Conservation (phyloP, 768 basidiomycete species). For the Pisolithus marmoratus region DNA sequence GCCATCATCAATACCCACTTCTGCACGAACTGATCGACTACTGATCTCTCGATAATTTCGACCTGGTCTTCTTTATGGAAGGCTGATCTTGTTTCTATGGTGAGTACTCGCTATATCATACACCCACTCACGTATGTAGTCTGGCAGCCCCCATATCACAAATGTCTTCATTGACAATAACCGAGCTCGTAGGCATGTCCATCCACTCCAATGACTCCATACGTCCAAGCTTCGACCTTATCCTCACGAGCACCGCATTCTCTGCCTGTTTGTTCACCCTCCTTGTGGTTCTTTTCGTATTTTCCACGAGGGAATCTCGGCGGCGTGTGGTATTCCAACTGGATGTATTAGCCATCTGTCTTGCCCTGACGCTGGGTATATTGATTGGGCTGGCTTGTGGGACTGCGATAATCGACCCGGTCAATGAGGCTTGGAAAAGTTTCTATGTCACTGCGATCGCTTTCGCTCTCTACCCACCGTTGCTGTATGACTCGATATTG, state of each 20-base stretch:
- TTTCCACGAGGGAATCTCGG: conserved; percentile 24
- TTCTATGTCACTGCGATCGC: conserved; percentile 16
- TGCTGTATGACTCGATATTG: conserved; percentile 34
- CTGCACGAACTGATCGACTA: too few species aligned
- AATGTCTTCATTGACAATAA: background rate
- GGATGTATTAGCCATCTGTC: conserved; percentile 23
- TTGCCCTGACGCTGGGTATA: conserved; percentile 21
- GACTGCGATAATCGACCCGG: conserved; percentile 10
- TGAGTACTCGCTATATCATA: background rate
- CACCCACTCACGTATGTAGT: background rate
- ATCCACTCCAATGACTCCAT: conserved; percentile 19
- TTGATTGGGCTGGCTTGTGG: conserved; percentile 11
- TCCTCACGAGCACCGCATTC: conserved; percentile 25
- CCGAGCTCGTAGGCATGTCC: background rate
- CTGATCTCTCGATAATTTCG: too few species aligned
- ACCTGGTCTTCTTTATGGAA: too few species aligned
- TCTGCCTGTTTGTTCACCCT: conserved; percentile 28
- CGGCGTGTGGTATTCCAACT: conserved; percentile 27
- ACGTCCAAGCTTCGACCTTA: conserved; percentile 11
- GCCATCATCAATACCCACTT: too few species aligned
- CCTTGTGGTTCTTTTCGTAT: conserved; percentile 28
- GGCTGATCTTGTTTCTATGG: background rate
- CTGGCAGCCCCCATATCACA: too few species aligned
- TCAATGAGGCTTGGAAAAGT: conserved; percentile 9
- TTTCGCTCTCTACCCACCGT: conserved; percentile 25